phyloP scores from a whole-genome alignment of 495 filamentous ascomycete genomes.

The Podospora comata region DNA sequence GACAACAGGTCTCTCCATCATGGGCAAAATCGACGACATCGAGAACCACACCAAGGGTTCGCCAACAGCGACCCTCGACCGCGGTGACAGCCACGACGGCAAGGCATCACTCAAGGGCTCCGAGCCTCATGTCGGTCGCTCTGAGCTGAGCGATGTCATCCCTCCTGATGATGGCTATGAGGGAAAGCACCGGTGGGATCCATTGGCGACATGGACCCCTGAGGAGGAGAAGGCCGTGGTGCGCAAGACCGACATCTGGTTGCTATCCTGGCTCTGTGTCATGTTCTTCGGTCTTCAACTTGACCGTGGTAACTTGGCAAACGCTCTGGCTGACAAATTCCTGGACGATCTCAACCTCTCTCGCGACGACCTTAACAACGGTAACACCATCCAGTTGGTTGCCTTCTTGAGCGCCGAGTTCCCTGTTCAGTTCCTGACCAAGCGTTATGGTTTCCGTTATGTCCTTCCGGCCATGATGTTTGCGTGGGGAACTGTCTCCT shows the following conservation, averaged over 20 bases:
- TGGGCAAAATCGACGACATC: slow-evolving; percentile 17
- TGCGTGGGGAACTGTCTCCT: slow-evolving; percentile 40
- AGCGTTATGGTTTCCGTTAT: slow-evolving; percentile 48
- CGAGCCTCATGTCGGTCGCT: slow-evolving; percentile 18
- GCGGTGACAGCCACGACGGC: slow-evolving; percentile 11
- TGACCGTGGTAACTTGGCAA: slow-evolving; percentile 54
- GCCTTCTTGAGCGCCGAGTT: slow-evolving; percentile 67
- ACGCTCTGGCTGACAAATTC: slow-evolving; percentile 56
- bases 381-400: slow-evolving; percentile 68
- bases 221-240: slow-evolving; percentile 46
- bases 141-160: slow-evolving; percentile 21
- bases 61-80: slow-evolving; percentile 1
- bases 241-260: slow-evolving; percentile 40
- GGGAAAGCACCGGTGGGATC: slow-evolving; percentile 55
- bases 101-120: slow-evolving; percentile 9
- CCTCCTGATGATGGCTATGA: slow-evolving; percentile 38
- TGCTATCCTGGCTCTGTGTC: slow-evolving; percentile 44
- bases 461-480: slow-evolving; percentile 48
- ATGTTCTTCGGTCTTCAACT: slow-evolving; percentile 59
- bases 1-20: slow-evolving; percentile 1
- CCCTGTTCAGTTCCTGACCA: slow-evolving; percentile 73
- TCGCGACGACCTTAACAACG: slow-evolving; percentile 64
- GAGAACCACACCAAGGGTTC: slow-evolving; percentile 9
- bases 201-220: slow-evolving; percentile 42
- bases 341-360: slow-evolving; percentile 53